phyloP scores from a whole-genome alignment of 257 asterid species.

The Thymus quinquecostatus region DNA sequence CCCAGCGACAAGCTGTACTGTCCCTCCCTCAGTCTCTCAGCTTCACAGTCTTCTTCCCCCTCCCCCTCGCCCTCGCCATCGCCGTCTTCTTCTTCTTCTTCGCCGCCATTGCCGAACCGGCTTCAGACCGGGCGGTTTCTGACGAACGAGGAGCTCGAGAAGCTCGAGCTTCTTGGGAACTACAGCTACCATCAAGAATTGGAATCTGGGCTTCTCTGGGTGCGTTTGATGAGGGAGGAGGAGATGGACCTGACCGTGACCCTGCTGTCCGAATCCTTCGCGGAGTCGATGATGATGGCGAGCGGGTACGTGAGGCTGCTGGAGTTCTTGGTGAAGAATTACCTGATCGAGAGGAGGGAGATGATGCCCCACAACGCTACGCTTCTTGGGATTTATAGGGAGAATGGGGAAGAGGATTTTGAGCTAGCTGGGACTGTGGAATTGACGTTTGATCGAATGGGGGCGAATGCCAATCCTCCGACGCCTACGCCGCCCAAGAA shows the following conservation, averaged over 20 bases:
- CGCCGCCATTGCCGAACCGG: constrained; percentile 46
- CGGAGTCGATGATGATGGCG: constrained; percentile 81
- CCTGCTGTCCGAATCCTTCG: constrained; percentile 80
- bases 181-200: constrained; percentile 67
- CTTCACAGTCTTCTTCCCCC: constrained; percentile 60
- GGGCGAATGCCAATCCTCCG: constrained; percentile 80
- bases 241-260: constrained; percentile 73
- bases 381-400: constrained; percentile 76
- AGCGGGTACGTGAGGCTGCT: constrained; percentile 63
- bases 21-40: constrained; percentile 49
- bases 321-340: constrained; percentile 77
- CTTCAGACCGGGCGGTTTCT: constrained; percentile 59
- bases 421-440: constrained; percentile 94
- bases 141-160: constrained; percentile 67
- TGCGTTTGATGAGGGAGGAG: constrained; percentile 78
- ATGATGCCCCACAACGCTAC: constrained; percentile 78
- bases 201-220: constrained; percentile 70
- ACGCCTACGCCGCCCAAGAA: constrained; percentile 81
- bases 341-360: constrained; percentile 74
- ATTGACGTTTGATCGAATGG: constrained; percentile 63
- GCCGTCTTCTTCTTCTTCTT: constrained; percentile 37
- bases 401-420: constrained; percentile 68
- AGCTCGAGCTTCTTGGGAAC: constrained; percentile 55
- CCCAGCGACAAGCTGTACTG: constrained; percentile 39
- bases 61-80: constrained; percentile 15